Evolutionary conservation across 1,284 basidiomycete species (phyloP), one percentile per base, ranked within the genome.

Genomic region (Ganoderma sp.): DNA sequence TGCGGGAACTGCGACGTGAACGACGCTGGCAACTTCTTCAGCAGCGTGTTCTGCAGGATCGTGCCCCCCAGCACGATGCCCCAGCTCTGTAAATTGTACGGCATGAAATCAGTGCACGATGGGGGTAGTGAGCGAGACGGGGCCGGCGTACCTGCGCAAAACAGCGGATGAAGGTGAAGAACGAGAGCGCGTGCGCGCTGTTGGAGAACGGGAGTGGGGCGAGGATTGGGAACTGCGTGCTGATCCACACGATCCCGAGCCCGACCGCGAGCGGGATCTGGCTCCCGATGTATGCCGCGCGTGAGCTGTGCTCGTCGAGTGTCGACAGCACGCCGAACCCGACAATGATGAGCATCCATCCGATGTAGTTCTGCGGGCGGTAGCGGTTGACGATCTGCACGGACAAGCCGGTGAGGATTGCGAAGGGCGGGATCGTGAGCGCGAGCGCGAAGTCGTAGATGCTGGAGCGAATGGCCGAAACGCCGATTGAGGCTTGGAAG

Each of bases 401-500:
- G 9, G 72, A 70, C 7, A 75, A 64, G 0, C 80, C 80, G 3
- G 71, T 73, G 1, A 79, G 37, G 34, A 83, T 68, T 9, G 75
- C 75, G 19, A 76, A 68, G 1, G 79, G 75, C 2, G 78, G 70
- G 57, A 82, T 74, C 1, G 60, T 64, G 17, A 66, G 17, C 50
- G 77, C 71, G 4, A 79, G 65, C 3, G 78, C 73, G 66, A 87
- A 79, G 0, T 79, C 72, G 39, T 83, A 77, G 14, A 87, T 78
- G 1, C 83, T 83, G 3, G 84, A 83, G 0, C 74, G 73, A n/a
- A 82, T 76, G 1, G 85, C 81, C 1, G 80, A 80, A 8, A 81
- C 79, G 5, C 78, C 80, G 41, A 81, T 79, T 54, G 81, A 80
- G 6, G 81, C 82, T 76, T 87, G 85, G 71, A 83, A 85, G 74